Conservation (phyloP, 2,329 filamentous ascomycete species). For the Penicillium frequentans region DNA sequence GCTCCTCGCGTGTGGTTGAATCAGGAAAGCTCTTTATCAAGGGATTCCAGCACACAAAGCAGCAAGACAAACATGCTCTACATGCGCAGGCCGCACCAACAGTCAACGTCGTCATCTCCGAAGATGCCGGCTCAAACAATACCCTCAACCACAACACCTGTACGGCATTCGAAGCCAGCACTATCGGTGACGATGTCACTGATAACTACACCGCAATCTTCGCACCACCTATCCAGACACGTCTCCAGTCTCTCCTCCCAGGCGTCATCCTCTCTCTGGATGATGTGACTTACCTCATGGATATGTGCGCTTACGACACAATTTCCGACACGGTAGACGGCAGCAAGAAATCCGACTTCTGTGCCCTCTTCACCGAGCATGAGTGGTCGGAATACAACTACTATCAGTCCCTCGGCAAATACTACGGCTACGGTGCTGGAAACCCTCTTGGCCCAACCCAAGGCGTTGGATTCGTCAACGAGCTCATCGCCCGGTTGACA, state of each 20-base stretch:
- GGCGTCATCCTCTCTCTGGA: conserved; percentile 64
- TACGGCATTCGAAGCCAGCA: conserved; percentile 65
- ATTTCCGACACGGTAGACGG: conserved; percentile 59
- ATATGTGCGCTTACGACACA: conserved; percentile 82
- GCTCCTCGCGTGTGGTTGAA: conserved; percentile 68
- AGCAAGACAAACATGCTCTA: conserved; percentile 39
- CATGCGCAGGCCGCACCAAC: conserved; percentile 51
- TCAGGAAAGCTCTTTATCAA: conserved; percentile 75
- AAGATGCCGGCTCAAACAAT: conserved; percentile 70
- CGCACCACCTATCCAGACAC: conserved; percentile 63
- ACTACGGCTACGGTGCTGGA: conserved; percentile 76
- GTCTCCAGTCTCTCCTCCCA: conserved; percentile 68
- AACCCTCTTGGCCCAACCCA: conserved; percentile 79
- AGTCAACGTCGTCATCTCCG: conserved; percentile 68
- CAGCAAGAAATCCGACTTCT: conserved; percentile 67
- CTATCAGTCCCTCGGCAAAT: conserved; percentile 76
- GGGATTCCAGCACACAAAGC: conserved; percentile 66
- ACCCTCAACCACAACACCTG: conserved; percentile 76
- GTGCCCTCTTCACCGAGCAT: conserved; percentile 66
- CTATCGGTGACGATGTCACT: conserved; percentile 47
- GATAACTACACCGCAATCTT: conserved; percentile 63
- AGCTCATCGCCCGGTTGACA: conserved; percentile 80
- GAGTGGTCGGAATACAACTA: conserved; percentile 85
- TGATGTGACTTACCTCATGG: conserved; percentile 76
- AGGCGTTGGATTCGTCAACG: conserved; percentile 84